Base-by-base conservation (phyloP, 2,329 filamentous ascomycete species). In the Paraphaeosphaeria sporulosa region DNA sequence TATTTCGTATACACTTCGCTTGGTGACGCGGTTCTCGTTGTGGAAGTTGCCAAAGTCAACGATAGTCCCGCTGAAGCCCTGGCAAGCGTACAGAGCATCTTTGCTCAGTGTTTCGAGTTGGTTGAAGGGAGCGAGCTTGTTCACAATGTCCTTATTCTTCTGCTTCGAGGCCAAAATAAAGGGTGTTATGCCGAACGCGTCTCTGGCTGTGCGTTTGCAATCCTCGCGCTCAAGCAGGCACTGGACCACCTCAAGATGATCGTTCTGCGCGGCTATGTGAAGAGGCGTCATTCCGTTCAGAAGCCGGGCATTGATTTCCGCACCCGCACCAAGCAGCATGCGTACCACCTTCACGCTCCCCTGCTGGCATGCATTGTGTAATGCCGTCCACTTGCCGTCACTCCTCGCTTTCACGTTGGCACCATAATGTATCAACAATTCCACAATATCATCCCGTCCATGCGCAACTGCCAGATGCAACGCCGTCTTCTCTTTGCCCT, bases 121-220 rank as follows among this genome's bases (percentile, higher is more conserved):
- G 34, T 76, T 77, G 59, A 75, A 80, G 0, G 80, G 80, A 5
- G 80, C 78, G 1, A 82, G 67, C 7, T 77, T 67, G 23, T 78
- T 75, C 7, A 81, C 77, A 19, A 81, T 80, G n/a, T 77, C 75
- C 55, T 72, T 76, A 21, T 76, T 68, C 52, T 75, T 76, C 51
- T 75, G 75, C 50, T 76, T 75, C 13, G 80, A 80, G 6, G 80
- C 80, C 13, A 75, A 71, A 6, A 82, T 66, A 25, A 82, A 76
- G 0, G 79, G 78, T 1, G 80, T 81, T 32, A 78, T 79, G 13
- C 81, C 79, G 53, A 80, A 82, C 2, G 73, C 73, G 59, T 84
- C 81, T 62, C 78, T 78, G 1, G 74, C 72, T 7, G 72, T 64
- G 19, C 78, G 69, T 40, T 77, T 78, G 46, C 78, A 70, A 10